Evolutionary conservation across 1,284 basidiomycete species (phyloP).

Genomic region (Ceratobasidium sp.): DNA sequence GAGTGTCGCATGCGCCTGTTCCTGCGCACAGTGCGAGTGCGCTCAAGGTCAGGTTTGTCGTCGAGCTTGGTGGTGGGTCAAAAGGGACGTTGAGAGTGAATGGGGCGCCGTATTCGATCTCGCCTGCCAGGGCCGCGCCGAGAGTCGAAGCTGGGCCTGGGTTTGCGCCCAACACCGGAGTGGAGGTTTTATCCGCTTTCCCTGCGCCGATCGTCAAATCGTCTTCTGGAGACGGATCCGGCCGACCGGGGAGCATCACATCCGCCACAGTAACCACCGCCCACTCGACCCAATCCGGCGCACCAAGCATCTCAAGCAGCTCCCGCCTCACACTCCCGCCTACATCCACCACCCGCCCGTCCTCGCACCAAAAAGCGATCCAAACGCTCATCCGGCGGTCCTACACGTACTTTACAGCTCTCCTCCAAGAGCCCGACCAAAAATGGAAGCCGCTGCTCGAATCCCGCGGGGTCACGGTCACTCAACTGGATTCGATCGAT

Average conservation of each 20-base stretch:
- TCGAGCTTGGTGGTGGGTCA: constrained; percentile 83
- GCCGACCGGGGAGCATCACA: constrained; percentile 18
- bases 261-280: constrained; percentile 11
- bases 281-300: constrained; percentile 31
- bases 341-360: constrained; percentile 59
- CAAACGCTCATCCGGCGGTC: constrained; percentile 88
- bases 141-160: constrained; percentile 52
- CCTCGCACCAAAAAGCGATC: constrained; percentile 81
- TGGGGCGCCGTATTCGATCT: constrained; percentile 79
- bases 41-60: constrained; percentile 80
- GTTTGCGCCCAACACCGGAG: constrained; percentile 6
- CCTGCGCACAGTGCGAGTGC: constrained; percentile 57
- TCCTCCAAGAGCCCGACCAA: constrained; percentile 97
- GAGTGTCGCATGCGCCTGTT: constrained; percentile 77
- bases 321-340: constrained; percentile 12
- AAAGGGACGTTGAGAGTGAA: constrained; percentile 83
- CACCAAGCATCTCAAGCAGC: constrained; percentile 38
- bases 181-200: constrained; percentile 21
- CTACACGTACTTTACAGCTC: constrained; percentile 98
- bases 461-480: constrained; percentile 88
- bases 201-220: constrained; percentile 21
- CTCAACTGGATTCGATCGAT: constrained; percentile 97
- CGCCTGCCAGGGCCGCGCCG: constrained; percentile 62
- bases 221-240: not conserved
- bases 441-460: constrained; percentile 92